These are phyloP conservation scores for Biscogniauxia mediterranea DNA, from an alignment of 2,329 filamentous ascomycete species.

Conservation along the genomic window DNA sequence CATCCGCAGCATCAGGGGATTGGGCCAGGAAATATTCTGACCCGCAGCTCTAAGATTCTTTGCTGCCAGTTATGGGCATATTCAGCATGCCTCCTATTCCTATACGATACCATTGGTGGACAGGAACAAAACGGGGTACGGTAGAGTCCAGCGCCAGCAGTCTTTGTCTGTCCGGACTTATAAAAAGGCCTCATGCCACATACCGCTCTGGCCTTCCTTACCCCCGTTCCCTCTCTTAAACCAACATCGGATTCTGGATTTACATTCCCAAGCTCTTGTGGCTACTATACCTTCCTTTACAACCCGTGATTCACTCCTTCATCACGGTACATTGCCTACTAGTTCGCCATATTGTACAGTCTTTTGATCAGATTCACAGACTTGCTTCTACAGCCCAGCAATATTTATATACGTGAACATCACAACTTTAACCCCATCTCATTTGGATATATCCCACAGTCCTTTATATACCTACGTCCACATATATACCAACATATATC, in stretches of 20 bases:
- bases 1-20: conserved; percentile 18
- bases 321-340: conserved; percentile 21
- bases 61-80: not conserved
- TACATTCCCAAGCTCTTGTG: conserved; percentile 25
- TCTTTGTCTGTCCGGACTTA: conserved; percentile 15
- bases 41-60: not conserved
- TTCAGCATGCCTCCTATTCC: conserved; percentile 1
- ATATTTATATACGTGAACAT: conserved; percentile 2
- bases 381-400: not conserved
- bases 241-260: conserved; percentile 19
- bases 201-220: conserved; percentile 7
- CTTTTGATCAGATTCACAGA: conserved; percentile 11
- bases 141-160: not conserved
- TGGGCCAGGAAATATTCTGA: conserved; percentile 14
- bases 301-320: conserved; percentile 31
- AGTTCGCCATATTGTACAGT: conserved; percentile 20
- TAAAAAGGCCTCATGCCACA: conserved; percentile 22
- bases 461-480: conserved; percentile 8
- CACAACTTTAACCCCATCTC: conserved; percentile 1
- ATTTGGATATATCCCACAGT: not conserved
- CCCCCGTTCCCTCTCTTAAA: conserved; percentile 8
- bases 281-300: conserved; percentile 27
- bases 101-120: not conserved
- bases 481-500: conserved; percentile 17
- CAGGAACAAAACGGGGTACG: not conserved